Evolutionary conservation across 2,329 filamentous ascomycete species (phyloP).

Genomic region (Colletotrichum camelliae): DNA sequence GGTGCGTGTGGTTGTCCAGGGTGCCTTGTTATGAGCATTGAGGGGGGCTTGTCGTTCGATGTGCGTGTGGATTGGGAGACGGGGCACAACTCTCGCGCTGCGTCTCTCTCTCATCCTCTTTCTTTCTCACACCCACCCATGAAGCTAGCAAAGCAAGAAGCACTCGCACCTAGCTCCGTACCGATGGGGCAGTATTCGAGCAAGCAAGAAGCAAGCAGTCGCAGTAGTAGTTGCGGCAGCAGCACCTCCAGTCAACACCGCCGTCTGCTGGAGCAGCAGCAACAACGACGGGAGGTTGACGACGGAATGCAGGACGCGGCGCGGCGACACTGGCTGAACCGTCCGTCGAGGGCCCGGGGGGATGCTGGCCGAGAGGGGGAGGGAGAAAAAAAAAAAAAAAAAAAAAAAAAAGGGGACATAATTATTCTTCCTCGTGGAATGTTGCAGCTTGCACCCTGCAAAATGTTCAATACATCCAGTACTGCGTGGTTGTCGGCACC

Average conservation of each 20-base stretch:
- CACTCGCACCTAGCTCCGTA: not conserved
- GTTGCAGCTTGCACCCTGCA: constrained; percentile 1
- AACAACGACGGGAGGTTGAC: not conserved
- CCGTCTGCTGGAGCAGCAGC: not conserved
- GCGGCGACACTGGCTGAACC: not conserved
- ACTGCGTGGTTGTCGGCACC: not conserved
- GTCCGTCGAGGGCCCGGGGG: not conserved
- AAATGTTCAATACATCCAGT: not conserved
- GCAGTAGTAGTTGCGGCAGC: not conserved
- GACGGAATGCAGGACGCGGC: not conserved
- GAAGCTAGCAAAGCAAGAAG: not conserved
- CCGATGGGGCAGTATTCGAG: not conserved
- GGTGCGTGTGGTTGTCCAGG: not conserved
- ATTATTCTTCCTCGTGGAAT: constrained; percentile 2
- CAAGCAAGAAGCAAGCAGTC: not conserved
- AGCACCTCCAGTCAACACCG: not conserved
- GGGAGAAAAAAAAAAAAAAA: too few relatives aligned
- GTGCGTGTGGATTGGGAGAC: not conserved
- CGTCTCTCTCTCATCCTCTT: not conserved
- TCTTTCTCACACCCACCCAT: not conserved
- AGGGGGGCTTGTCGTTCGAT: constrained; percentile 4
- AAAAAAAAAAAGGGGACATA: not conserved
- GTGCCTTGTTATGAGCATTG: constrained; percentile 9
- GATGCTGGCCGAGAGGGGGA: not conserved
- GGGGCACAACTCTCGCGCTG: not conserved